Conservation (phyloP, 2,329 filamentous ascomycete species). For the Fusarium redolens region DNA sequence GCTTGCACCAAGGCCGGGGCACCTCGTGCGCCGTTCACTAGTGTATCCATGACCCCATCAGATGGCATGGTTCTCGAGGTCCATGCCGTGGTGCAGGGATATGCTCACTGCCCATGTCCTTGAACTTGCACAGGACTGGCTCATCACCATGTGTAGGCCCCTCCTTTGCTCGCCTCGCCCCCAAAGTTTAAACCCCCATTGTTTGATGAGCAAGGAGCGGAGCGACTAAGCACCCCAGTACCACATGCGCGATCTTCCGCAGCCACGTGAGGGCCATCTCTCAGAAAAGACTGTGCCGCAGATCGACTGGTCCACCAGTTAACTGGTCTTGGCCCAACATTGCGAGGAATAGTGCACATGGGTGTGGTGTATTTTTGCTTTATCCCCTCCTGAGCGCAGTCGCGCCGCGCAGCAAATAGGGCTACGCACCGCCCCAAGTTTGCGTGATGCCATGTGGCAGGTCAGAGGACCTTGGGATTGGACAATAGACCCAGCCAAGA, state of each 20-base stretch:
- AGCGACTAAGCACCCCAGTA: conserved; percentile 40
- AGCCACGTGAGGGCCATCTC: conserved; percentile 48
- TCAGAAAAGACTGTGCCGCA: conserved; percentile 22
- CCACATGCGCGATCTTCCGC: conserved; percentile 51
- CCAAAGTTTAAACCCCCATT: conserved; percentile 21
- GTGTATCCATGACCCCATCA: conserved; percentile 34
- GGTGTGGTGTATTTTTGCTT: background rate
- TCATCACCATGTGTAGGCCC: conserved; percentile 4
- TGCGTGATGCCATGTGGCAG: conserved; percentile 35
- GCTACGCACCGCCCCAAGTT: background rate
- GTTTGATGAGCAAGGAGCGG: conserved; percentile 35
- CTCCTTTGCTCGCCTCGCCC: conserved; percentile 23
- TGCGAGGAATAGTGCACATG: conserved; percentile 1
- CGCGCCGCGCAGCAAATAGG: conserved; percentile 8
- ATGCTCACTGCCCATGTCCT: conserved; percentile 6
- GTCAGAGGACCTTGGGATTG: conserved; percentile 5
- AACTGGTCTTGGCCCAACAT: background rate
- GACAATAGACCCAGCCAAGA: conserved; percentile 1
- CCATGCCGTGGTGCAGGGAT: conserved; percentile 21
- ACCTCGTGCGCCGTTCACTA: conserved; percentile 48
- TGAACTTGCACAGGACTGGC: conserved; percentile 22
- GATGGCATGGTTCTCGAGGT: conserved; percentile 33
- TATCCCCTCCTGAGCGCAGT: conserved; percentile 5
- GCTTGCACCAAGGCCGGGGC: conserved; percentile 45
- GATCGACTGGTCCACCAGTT: conserved; percentile 33